Evolutionary conservation across 345 rosid species (phyloP).

Genomic region (Rhodamnia argentea): DNA sequence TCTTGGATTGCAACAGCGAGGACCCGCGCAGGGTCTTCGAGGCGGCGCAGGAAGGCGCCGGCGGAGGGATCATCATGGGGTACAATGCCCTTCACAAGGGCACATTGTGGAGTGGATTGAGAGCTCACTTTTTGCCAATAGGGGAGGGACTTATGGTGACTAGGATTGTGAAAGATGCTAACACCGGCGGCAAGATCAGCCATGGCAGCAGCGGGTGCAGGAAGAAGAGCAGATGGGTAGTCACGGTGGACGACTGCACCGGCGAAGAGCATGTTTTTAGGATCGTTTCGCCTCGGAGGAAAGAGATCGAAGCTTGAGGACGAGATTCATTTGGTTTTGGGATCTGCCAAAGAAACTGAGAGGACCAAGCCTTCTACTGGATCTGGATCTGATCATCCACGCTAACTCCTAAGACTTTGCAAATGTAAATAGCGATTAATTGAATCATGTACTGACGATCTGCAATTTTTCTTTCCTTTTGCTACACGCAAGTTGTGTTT

Average conservation of each 20-base stretch:
- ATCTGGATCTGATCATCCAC: neutral
- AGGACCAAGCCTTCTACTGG: neutral
- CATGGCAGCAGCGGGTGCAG: neutral
- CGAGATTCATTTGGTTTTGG: neutral
- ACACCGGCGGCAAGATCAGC: neutral
- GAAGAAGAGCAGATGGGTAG: conserved; percentile 39
- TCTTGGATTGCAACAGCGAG: conserved; percentile 25
- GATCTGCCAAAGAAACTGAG: neutral
- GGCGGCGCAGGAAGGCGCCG: conserved; percentile 11
- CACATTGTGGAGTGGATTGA: conserved; percentile 8
- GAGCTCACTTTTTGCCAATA: conserved; percentile 34
- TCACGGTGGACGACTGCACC: conserved; percentile 25
- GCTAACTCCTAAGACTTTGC: neutral
- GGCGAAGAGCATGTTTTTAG: conserved; percentile 55
- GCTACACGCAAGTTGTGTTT: neutral
- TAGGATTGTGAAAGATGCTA: neutral
- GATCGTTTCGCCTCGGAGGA: conserved; percentile 7
- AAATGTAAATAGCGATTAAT: neutral
- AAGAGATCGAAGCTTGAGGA: conserved; percentile 4
- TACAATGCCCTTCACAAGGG: conserved; percentile 30
- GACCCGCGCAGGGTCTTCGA: conserved; percentile 5
- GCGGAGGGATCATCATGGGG: conserved; percentile 25
- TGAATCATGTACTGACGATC: neutral
- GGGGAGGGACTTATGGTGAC: conserved; percentile 37
- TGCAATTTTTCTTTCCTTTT: neutral